Evolutionary conservation across 2,329 filamentous ascomycete species (phyloP).

Genomic region (Huntiella omanensis): DNA sequence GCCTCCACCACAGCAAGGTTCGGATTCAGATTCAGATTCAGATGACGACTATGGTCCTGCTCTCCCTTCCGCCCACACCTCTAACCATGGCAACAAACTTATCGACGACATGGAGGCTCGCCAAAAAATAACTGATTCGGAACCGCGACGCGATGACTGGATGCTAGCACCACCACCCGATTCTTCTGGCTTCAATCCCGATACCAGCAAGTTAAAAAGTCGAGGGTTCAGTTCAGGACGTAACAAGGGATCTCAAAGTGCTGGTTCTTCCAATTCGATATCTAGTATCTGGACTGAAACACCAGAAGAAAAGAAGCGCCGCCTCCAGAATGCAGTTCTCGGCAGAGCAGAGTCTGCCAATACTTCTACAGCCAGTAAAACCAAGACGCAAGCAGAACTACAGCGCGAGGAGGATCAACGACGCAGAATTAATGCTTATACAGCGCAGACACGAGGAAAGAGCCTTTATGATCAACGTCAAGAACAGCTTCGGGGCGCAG

Average conservation of each 20-base stretch:
- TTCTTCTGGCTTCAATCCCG: conserved; percentile 36
- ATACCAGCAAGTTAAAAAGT: conserved; percentile 66
- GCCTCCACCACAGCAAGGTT: background rate
- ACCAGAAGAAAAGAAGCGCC: conserved; percentile 59
- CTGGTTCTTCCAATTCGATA: conserved; percentile 21
- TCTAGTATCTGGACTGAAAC: conserved; percentile 79
- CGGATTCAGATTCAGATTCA: conserved; percentile 22
- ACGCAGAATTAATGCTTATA: conserved; percentile 27
- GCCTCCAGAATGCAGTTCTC: conserved; percentile 64
- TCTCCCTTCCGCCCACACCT: conserved; percentile 34
- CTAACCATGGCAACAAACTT: conserved; percentile 16
- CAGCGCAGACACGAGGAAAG: conserved; percentile 34
- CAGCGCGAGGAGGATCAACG: conserved; percentile 38
- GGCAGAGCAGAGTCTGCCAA: conserved; percentile 37
- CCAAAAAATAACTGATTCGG: conserved; percentile 13
- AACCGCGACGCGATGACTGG: conserved; percentile 57
- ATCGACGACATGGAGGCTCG: background rate
- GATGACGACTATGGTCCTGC: conserved; percentile 39
- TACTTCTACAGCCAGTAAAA: conserved; percentile 10
- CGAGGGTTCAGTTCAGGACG: conserved; percentile 62
- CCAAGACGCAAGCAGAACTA: conserved; percentile 21
- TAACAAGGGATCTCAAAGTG: conserved; percentile 17
- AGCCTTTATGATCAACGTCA: conserved; percentile 43
- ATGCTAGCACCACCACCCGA: conserved; percentile 52
- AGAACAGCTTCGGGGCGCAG: conserved; percentile 13